These are phyloP conservation scores for Aspergillus japonicus DNA, from an alignment of 2,329 filamentous ascomycete species.

Conservation along the genomic window DNA sequence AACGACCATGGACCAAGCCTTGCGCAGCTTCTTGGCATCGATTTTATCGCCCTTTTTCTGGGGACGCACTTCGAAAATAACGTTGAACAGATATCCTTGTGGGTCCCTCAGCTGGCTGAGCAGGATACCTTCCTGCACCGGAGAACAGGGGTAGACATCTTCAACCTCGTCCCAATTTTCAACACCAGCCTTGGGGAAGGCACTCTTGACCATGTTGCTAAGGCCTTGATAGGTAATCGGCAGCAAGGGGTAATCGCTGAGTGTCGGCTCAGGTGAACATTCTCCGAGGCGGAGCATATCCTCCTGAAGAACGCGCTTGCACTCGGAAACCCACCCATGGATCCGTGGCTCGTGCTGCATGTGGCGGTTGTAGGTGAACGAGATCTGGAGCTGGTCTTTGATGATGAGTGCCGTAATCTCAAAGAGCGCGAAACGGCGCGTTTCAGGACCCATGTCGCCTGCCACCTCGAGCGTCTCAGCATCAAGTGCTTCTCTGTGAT, in stretches of 20 bases:
- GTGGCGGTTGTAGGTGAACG: constrained; percentile 50
- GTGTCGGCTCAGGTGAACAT: constrained; percentile 33
- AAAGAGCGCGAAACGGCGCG: constrained; percentile 50
- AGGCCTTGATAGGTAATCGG: constrained; percentile 43
- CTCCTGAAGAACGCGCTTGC: constrained; percentile 37
- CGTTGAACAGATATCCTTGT: constrained; percentile 37
- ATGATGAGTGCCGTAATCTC: constrained; percentile 53
- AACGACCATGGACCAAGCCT: constrained; percentile 35
- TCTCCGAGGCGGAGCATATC: constrained; percentile 26
- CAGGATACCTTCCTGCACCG: constrained; percentile 39
- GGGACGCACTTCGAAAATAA: constrained; percentile 33
- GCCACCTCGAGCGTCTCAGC: constrained; percentile 33
- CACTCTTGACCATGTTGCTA: constrained; percentile 33
- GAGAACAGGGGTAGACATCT: constrained; percentile 38
- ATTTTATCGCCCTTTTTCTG: constrained; percentile 19
- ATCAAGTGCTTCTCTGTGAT: constrained; percentile 37
- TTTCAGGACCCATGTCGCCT: constrained; percentile 46
- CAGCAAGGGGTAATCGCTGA: constrained; percentile 47
- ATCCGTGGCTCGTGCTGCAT: constrained; percentile 48
- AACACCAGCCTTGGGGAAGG: constrained; percentile 39
- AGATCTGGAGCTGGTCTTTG: constrained; percentile 47
- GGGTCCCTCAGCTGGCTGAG: constrained; percentile 39
- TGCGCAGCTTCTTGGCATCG: constrained; percentile 28
- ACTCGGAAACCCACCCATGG: constrained; percentile 44
- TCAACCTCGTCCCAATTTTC: constrained; percentile 29